phyloP scores from a whole-genome alignment of 2,329 filamentous ascomycete species.

The Boeremia exigua region DNA sequence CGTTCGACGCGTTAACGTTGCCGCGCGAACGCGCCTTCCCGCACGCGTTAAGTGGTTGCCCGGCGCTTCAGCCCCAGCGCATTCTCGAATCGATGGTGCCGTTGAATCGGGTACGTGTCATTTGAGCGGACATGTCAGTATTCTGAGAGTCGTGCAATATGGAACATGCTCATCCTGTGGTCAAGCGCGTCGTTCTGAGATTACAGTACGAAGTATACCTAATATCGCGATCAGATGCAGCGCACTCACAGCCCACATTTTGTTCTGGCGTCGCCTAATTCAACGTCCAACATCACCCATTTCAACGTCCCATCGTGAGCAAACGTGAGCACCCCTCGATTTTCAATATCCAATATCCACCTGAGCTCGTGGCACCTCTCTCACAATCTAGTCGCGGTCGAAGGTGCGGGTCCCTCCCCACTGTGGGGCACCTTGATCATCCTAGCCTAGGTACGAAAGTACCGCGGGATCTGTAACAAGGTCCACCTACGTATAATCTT shows the following conservation, averaged over 20 bases:
- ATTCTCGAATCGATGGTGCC: background rate
- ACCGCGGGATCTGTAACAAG: slow-evolving; percentile 6
- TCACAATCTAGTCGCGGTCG: background rate
- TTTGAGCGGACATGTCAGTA: background rate
- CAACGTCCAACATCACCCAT: no score
- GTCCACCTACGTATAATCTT: background rate
- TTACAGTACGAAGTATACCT: no score
- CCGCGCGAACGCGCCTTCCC: slow-evolving; percentile 17
- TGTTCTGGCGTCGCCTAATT: no score
- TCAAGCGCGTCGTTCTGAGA: background rate
- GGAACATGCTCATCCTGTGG: background rate
- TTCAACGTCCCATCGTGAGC: no score
- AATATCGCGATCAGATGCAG: no score
- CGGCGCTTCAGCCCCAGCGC: background rate
- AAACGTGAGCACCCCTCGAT: no score
- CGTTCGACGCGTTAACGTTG: slow-evolving; percentile 20
- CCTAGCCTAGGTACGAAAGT: background rate
- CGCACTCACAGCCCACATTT: no score
- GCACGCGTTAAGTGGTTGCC: slow-evolving; percentile 18
- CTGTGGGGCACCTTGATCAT: slow-evolving; percentile 17
- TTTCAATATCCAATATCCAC: background rate
- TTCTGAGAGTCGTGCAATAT: background rate
- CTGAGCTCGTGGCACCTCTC: background rate
- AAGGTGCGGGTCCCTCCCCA: slow-evolving; percentile 14
- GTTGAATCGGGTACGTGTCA: background rate